Evolutionary conservation across 805 yeast genomes (phyloP).

Genomic region (Phaffomyces antillensis): DNA sequence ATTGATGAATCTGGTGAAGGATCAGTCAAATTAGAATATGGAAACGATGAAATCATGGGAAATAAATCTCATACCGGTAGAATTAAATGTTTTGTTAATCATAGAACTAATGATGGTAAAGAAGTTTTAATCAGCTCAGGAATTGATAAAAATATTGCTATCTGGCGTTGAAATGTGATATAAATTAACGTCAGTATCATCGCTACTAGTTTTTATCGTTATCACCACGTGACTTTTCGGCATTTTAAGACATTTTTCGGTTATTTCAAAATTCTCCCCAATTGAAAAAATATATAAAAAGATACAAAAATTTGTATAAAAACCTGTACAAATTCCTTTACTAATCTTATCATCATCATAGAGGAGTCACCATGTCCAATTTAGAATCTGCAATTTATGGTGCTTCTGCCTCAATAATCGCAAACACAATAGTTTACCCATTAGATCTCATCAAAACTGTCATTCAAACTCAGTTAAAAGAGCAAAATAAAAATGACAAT

Average conservation of each 20-base stretch:
- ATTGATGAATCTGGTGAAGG: neutral
- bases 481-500: slow-evolving; percentile 4
- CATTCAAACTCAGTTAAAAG: slow-evolving; percentile 57
- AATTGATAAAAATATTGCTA: slow-evolving; percentile 31
- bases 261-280: neutral
- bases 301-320: neutral
- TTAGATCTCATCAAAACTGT: slow-evolving; percentile 71
- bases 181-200: neutral
- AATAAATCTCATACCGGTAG: slow-evolving; percentile 27
- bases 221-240: slow-evolving; percentile 4
- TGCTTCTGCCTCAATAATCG: slow-evolving; percentile 73
- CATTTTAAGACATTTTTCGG: neutral
- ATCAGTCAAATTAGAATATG: neutral
- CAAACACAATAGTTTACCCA: slow-evolving; percentile 76
- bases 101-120: slow-evolving; percentile 1
- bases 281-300: neutral
- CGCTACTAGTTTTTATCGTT: neutral
- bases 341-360: too few species aligned
- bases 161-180: slow-evolving; percentile 22
- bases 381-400: slow-evolving; percentile 78
- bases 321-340: neutral
- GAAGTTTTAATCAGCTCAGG: slow-evolving; percentile 46
- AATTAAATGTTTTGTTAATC: slow-evolving; percentile 37
- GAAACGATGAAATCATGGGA: neutral
- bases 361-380: slow-evolving; percentile 31